Percentiles rank a stretch among this genome's conserved stretches.
These are phyloP conservation scores for Prunus armeniaca DNA, from an alignment of 306 rosid species.

Conservation along the genomic window DNA sequence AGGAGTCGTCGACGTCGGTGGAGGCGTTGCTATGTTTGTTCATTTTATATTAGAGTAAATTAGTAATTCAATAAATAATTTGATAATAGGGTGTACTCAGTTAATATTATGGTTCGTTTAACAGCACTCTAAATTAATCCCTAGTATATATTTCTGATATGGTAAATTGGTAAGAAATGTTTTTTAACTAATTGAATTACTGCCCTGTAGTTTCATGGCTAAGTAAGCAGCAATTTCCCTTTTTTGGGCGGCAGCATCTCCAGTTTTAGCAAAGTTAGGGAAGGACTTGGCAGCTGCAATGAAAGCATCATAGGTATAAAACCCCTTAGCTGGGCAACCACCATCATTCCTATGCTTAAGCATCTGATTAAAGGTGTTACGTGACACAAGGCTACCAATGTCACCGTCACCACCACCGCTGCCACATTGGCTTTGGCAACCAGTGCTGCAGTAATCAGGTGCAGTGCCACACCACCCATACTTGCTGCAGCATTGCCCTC, in stretches of 20 bases:
- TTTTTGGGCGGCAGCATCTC: conserved; percentile 40
- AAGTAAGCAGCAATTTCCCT: conserved; percentile 72
- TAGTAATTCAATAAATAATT: no score
- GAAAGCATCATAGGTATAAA: conserved; percentile 55
- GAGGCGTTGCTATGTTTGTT: no score
- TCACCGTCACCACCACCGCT: conserved; percentile 2
- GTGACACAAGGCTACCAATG: conserved; percentile 22
- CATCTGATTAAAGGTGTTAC: conserved; percentile 32
- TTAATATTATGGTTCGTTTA: no score
- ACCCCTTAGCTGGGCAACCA: conserved; percentile 31
- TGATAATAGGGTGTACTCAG: no score
- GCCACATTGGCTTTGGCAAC: conserved; percentile 51
- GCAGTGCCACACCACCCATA: conserved; percentile 54
- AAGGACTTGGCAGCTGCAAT: conserved; percentile 47
- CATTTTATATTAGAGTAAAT: no score
- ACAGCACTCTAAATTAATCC: no score
- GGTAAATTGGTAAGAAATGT: no score
- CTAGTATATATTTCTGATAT: no score
- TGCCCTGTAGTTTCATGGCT: conserved; percentile 62
- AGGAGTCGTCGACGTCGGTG: no score
- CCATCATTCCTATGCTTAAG: conserved; percentile 54
- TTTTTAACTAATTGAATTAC: background rate
- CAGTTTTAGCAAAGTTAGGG: conserved; percentile 47
- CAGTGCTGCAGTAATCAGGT: conserved; percentile 9
- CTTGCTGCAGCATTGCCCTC: conserved; percentile 49